These are phyloP conservation scores for Lachnellula subtilissima DNA, from an alignment of 2,329 filamentous ascomycete genomes.

Conservation along the genomic window DNA sequence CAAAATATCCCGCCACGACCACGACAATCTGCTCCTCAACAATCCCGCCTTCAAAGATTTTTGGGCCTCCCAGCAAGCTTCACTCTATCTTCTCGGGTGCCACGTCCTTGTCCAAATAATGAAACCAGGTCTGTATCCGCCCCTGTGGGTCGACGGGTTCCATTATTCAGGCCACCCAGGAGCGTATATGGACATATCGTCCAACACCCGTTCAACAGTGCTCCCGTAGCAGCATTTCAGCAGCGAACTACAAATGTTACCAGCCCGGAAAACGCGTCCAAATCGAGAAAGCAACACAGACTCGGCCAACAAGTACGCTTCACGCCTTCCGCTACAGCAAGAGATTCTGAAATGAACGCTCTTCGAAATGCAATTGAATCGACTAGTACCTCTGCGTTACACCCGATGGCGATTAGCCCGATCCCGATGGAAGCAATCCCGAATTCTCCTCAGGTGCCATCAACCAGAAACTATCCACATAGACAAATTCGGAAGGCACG, in stretches of 20 bases:
- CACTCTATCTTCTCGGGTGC: conserved; percentile 7
- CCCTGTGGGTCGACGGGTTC: conserved; percentile 14
- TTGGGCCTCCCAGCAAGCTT: conserved; percentile 15
- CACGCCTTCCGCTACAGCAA: conserved; percentile 22
- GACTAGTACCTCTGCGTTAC: conserved; percentile 10
- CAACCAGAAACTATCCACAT: conserved; percentile 11
- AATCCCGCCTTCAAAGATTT: conserved; percentile 20
- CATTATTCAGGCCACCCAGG: conserved; percentile 28
- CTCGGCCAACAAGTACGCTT: conserved; percentile 19
- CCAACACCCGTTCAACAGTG: conserved; percentile 28
- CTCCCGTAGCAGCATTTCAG: conserved; percentile 15
- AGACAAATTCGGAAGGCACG: conserved; percentile 2
- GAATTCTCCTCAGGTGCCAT: not conserved
- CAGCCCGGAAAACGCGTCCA: not conserved
- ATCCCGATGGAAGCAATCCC: conserved; percentile 2
- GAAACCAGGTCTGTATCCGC: conserved; percentile 5
- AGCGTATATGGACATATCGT: conserved; percentile 28
- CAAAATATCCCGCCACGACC: conserved; percentile 17
- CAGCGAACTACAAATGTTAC: not conserved
- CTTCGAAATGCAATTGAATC: conserved; percentile 19
- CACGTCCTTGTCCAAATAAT: not conserved
- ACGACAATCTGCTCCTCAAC: not conserved
- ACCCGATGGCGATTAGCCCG: conserved; percentile 8
- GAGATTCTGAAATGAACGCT: conserved; percentile 19
- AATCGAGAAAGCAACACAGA: conserved; percentile 8